Evolutionary conservation across 495 filamentous ascomycete species (phyloP), one percentile per base, ranked within the genome.

Genomic region (Annulohypoxylon moriforme): DNA sequence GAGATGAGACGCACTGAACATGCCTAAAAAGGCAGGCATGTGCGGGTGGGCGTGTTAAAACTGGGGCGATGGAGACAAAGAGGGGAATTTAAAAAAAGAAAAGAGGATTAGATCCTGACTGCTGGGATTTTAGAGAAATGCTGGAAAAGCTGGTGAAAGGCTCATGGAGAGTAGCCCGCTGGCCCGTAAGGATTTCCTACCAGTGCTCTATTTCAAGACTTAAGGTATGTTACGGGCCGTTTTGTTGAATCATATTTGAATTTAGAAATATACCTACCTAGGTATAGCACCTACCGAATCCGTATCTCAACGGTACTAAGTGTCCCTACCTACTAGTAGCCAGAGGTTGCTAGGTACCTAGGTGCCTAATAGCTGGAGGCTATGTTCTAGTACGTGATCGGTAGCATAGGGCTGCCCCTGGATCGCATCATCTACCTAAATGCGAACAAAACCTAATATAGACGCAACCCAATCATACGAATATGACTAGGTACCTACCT

Each of bases 11-110:
- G 13, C 9, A 52, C 13, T 10, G 2, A 47, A 47, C 42, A 20
- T 47, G 42, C 47, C 47, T 14, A 52, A 52, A 52, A 13, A 52
- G 47, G 47, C 24, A 52, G 47, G 22, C 24, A 27, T 52, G 47
- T 24, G 40, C 40, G 16, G n/a, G 40, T 13, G 16, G 13, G 10
- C 22, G 22, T 27, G 47, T 27, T 52, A n/a, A n/a, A 14, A 20
- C 47, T 29, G 24, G 47, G 13, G 24, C 24, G 1, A 24, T 52
- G 47, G 47, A n/a, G 47, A 52, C 11, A n/a, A 29, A 24, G 24
- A 27, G 47, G 47, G 47, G 47, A n/a, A 1, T 50, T 52, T 52
- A 52, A 52, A 52, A 52, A 52, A 52, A 52, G 47, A 52, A 52
- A 27, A 27, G 22, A 25, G 24, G 24, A 14, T 13, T 52, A 7